Conservation (phyloP, 305 asterid genomes). For the Fraxinus xanthoxyloides region DNA sequence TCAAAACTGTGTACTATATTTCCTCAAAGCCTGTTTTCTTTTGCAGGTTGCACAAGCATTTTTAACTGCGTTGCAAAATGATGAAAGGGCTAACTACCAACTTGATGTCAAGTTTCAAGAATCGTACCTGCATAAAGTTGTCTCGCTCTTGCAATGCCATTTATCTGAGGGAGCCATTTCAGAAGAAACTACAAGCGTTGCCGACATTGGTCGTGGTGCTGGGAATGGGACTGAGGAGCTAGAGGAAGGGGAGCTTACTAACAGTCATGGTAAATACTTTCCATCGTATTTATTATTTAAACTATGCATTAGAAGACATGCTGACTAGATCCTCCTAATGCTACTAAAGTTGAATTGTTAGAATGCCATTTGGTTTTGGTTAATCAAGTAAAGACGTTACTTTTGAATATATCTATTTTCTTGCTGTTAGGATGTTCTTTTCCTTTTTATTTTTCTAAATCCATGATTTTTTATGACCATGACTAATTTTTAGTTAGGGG, state of each 20-base stretch:
- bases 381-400: background rate
- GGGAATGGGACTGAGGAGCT: constrained; percentile 62
- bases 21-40: constrained; percentile 16
- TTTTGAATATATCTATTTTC: background rate
- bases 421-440: background rate
- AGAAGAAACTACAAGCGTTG: constrained; percentile 41
- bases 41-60: constrained; percentile 88
- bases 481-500: background rate
- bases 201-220: constrained; percentile 34
- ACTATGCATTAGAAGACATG: constrained; percentile 6
- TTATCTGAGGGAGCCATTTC: constrained; percentile 86
- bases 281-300: constrained; percentile 13
- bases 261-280: constrained; percentile 61
- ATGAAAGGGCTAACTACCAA: constrained; percentile 94
- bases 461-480: background rate
- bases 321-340: background rate
- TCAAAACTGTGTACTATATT: constrained; percentile 17
- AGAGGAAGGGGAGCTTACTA: constrained; percentile 96
- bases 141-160: constrained; percentile 85
- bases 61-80: constrained; percentile 88
- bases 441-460: background rate
- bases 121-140: constrained; percentile 80
- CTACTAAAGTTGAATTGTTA: background rate
- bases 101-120: constrained; percentile 99
- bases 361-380: background rate